Conservation (phyloP, 2,329 filamentous ascomycete genomes). For the Tolypocladium inflatum region DNA sequence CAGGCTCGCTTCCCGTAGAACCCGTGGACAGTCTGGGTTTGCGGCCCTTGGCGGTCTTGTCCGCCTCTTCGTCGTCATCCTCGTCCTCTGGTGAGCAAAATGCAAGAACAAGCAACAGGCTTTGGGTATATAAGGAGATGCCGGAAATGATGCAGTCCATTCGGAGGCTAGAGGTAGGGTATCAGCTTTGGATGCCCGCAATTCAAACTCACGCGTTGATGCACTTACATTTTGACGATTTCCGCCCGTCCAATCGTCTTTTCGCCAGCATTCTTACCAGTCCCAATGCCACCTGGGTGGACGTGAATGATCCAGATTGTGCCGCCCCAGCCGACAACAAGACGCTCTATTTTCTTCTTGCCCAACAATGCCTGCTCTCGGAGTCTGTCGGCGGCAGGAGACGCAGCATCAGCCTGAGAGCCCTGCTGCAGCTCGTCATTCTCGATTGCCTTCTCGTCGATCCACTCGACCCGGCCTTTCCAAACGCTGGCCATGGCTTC, state of each 20-base stretch:
- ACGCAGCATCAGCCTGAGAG: conserved; percentile 22
- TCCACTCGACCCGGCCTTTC: conserved; percentile 89
- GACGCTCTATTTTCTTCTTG: conserved; percentile 55
- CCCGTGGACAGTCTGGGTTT: conserved; percentile 33
- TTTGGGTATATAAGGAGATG: conserved; percentile 91
- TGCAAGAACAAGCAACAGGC: conserved; percentile 80
- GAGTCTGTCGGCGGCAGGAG: conserved; percentile 36
- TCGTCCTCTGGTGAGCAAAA: conserved; percentile 71
- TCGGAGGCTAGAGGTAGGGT: conserved; percentile 52
- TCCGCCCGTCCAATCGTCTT: conserved; percentile 72
- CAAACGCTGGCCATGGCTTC: conserved; percentile 95
- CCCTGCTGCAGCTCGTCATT: conserved; percentile 49
- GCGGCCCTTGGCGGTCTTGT: conserved; percentile 21
- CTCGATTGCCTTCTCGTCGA: conserved; percentile 75
- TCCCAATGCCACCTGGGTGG: conserved; percentile 59
- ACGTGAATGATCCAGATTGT: conserved; percentile 95
- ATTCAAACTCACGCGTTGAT: too few relatives aligned
- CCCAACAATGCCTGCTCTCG: conserved; percentile 38
- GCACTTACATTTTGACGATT: conserved; percentile 79
- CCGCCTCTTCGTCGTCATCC: conserved; percentile 38
- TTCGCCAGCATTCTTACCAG: conserved; percentile 59
- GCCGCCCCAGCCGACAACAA: conserved; percentile 91
- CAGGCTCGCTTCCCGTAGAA: conserved; percentile 46
- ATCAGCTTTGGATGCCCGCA: not conserved
- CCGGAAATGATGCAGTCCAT: conserved; percentile 98